These are phyloP conservation scores for Xylaria sp. DNA, from an alignment of 2,329 filamentous ascomycete genomes.

Conservation along the genomic window DNA sequence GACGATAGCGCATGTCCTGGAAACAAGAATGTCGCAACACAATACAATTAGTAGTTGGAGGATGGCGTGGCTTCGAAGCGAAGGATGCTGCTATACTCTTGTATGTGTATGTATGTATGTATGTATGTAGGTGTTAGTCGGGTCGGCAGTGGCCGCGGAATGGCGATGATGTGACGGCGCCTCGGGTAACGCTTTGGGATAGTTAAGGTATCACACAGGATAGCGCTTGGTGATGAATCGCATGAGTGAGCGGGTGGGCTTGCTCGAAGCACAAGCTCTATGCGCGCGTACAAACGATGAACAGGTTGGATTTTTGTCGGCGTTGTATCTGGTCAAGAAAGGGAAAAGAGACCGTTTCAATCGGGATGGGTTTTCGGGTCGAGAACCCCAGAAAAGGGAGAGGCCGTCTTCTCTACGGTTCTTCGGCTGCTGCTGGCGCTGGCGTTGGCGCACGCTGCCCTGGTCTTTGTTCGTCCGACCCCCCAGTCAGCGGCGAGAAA, in stretches of 20 bases:
- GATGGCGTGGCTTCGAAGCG: slow-evolving; percentile 15
- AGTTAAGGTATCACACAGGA: slow-evolving; percentile 3
- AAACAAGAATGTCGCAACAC: slow-evolving; percentile 33
- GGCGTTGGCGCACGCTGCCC: slow-evolving; percentile 26
- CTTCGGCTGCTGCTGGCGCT: slow-evolving; percentile 23
- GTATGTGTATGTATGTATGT: background rate
- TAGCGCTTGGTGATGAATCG: slow-evolving; percentile 24
- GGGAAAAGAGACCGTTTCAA: slow-evolving; percentile 32
- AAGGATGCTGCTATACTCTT: slow-evolving; percentile 12
- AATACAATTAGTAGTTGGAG: slow-evolving; percentile 16
- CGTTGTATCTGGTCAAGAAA: slow-evolving; percentile 28
- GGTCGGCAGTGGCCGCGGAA: slow-evolving; percentile 7
- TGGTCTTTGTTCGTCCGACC: slow-evolving; percentile 29
- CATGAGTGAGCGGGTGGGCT: slow-evolving; percentile 24
- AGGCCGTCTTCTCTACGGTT: slow-evolving; percentile 32
- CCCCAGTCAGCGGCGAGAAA: slow-evolving; percentile 34
- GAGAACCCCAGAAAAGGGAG: slow-evolving; percentile 29
- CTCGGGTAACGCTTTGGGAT: slow-evolving; percentile 13
- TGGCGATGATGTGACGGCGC: slow-evolving; percentile 12
- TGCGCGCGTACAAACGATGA: slow-evolving; percentile 11
- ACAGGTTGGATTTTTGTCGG: slow-evolving; percentile 15
- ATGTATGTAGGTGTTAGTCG: background rate
- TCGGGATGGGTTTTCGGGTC: slow-evolving; percentile 27
- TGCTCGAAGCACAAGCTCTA: slow-evolving; percentile 21
- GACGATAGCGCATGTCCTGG: slow-evolving; percentile 29